These are phyloP conservation scores for Botrytis fragariae DNA, from an alignment of 2,329 filamentous ascomycete genomes.

Conservation along the genomic window DNA sequence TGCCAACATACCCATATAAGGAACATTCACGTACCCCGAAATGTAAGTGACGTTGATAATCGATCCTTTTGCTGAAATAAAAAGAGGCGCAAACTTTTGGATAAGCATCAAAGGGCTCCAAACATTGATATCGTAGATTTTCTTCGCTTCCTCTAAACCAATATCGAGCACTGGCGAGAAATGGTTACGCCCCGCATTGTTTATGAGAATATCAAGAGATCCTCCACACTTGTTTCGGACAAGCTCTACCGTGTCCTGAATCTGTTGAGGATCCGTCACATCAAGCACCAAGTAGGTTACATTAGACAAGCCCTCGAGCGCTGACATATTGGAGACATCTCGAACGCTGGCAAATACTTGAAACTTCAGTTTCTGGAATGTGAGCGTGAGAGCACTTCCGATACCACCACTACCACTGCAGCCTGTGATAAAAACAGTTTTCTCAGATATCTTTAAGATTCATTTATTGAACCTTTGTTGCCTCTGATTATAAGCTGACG, in stretches of 20 bases:
- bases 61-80: slow-evolving; percentile 32
- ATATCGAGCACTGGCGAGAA: slow-evolving; percentile 33
- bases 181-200: slow-evolving; percentile 44
- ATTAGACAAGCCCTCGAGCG: slow-evolving; percentile 23
- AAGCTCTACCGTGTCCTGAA: slow-evolving; percentile 35
- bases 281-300: slow-evolving; percentile 43
- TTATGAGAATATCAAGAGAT: slow-evolving; percentile 44
- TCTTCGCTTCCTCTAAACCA: slow-evolving; percentile 30
- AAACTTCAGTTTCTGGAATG: slow-evolving; percentile 39
- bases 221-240: slow-evolving; percentile 40
- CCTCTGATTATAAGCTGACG: neutral
- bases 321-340: slow-evolving; percentile 37
- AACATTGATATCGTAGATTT: slow-evolving; percentile 36
- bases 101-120: slow-evolving; percentile 34
- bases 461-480: neutral
- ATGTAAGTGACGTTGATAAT: slow-evolving; percentile 32
- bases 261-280: slow-evolving; percentile 39
- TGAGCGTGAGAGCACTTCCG: slow-evolving; percentile 40
- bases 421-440: slow-evolving; percentile 40
- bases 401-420: slow-evolving; percentile 42
- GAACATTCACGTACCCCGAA: slow-evolving; percentile 32
- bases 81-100: slow-evolving; percentile 32
- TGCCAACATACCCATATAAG: slow-evolving; percentile 31
- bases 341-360: slow-evolving; percentile 43
- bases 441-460: neutral